Percentiles rank a stretch among this genome's conserved stretches.
Evolutionary conservation across 2,329 filamentous ascomycete species (phyloP).

Genomic region (Periconia sp.): DNA sequence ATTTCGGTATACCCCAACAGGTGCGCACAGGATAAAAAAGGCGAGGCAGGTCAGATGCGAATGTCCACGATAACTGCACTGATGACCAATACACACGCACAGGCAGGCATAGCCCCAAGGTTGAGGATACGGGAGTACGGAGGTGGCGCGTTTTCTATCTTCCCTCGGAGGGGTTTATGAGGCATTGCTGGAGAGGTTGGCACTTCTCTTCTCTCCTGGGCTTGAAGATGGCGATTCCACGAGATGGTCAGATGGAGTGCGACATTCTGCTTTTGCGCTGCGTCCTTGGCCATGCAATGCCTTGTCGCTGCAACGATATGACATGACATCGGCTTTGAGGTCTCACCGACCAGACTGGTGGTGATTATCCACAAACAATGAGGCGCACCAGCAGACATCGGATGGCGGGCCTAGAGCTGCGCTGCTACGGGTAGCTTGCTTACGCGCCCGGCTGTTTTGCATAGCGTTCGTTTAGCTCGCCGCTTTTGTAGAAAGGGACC

Average conservation of each 20-base stretch:
- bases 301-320: neutral
- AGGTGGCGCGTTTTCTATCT: constrained; percentile 1
- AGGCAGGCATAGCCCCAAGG: neutral
- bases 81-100: neutral
- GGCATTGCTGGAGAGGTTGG: too few species aligned
- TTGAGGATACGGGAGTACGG: neutral
- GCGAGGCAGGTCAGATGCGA: constrained; percentile 1
- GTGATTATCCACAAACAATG: constrained; percentile 17
- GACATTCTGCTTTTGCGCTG: neutral
- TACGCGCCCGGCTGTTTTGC: neutral
- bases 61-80: neutral
- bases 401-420: neutral
- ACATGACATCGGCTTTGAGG: neutral
- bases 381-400: constrained; percentile 11
- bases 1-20: constrained; percentile 2
- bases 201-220: neutral
- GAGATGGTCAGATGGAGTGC: neutral
- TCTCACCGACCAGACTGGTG: neutral
- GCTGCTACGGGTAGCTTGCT: neutral
- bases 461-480: neutral
- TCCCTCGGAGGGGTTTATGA: neutral
- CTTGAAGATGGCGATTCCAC: neutral
- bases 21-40: constrained; percentile 1
- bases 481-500: neutral
- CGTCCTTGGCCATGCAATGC: neutral